Percentiles rank a stretch among this genome's conserved stretches.
These are phyloP conservation scores for Moniliophthora roreri DNA, from an alignment of 1,284 basidiomycete species.

Conservation along the genomic window DNA sequence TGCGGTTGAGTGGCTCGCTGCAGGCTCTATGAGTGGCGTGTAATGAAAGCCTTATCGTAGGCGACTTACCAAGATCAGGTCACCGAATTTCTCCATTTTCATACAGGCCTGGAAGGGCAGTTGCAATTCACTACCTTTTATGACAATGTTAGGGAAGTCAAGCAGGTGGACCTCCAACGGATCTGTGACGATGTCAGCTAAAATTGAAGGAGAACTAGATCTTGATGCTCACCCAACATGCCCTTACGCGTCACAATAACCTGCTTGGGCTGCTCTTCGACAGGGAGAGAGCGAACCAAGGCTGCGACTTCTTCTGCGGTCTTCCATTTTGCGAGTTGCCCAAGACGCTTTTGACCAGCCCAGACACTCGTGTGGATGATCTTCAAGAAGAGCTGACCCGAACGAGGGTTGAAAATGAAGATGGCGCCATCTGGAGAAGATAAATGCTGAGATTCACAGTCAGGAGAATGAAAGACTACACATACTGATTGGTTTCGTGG, in stretches of 20 bases:
- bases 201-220: background rate
- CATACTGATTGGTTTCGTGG: constrained; percentile 97
- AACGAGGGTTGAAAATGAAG: constrained; percentile 99
- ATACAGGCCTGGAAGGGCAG: constrained; percentile 99
- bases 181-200: constrained; percentile 42
- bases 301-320: constrained; percentile 99
- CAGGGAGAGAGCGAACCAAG: constrained; percentile 92
- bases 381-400: constrained; percentile 98
- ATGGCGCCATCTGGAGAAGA: constrained; percentile 82
- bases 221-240: constrained; percentile 77
- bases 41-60: background rate
- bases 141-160: constrained; percentile 99
- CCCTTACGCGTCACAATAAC: constrained; percentile 99
- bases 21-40: constrained; percentile 15
- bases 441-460: constrained; percentile 3
- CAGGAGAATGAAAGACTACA: constrained; percentile 6
- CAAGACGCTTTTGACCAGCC: constrained; percentile 99
- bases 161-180: constrained; percentile 97
- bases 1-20: constrained; percentile 96
- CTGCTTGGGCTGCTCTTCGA: constrained; percentile 99
- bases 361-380: constrained; percentile 99
- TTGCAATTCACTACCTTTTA: constrained; percentile 98
- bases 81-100: constrained; percentile 99
- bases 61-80: constrained; percentile 80
- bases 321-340: constrained; percentile 99